Base-by-base conservation (phyloP, 495 filamentous ascomycete species). In the Elaphomyces granulatus region DNA sequence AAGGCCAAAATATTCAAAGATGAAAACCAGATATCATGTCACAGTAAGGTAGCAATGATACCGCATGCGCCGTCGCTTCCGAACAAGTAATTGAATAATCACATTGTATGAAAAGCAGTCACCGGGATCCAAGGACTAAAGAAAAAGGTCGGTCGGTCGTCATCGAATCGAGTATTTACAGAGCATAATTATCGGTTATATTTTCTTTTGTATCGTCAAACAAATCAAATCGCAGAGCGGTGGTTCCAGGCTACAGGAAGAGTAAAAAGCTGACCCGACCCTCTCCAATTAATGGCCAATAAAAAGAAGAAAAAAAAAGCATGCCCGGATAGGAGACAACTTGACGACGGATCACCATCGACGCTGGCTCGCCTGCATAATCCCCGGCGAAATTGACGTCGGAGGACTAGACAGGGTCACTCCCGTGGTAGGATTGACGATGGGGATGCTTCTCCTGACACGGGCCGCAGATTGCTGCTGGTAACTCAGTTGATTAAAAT, bases 391-490 rank as follows among this genome's bases (percentile, higher is more conserved):
- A 51, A 94, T 81, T 42, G 85, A 93, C 36, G 75, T 81, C 2
- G 90, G 88, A 47, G 90, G 92, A 67, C 87, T 94, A 23, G 87
- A 74, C 61, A 94, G 71, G 46, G 74, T 76, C 61, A 88, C 75
- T 45, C 90, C 86, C 21, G 92, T 96, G 44, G 70, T 81, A 23
- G 90, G 90, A 71, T 99, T 94, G 63, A 99, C 80, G 57, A 99
- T 99, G 14, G 90, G 92, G 49, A 99, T 99, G 49, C 90, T 85
- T 56, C 94, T 96, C 49, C 88, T 83, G 47, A 80, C 77, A 56
- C 92, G 83, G 42, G 82, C 81, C 40, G 87, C 81, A 38, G 84
- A 61, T 31, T 85, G 82, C 66, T 94, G 90, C 54, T 92, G 83
- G 50, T 83, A 71, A 61, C 85, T 92, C 45, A 83, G 66, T 47